Evolutionary conservation across 805 yeast genomes (phyloP).

Genomic region (Starmerella asiatica): DNA sequence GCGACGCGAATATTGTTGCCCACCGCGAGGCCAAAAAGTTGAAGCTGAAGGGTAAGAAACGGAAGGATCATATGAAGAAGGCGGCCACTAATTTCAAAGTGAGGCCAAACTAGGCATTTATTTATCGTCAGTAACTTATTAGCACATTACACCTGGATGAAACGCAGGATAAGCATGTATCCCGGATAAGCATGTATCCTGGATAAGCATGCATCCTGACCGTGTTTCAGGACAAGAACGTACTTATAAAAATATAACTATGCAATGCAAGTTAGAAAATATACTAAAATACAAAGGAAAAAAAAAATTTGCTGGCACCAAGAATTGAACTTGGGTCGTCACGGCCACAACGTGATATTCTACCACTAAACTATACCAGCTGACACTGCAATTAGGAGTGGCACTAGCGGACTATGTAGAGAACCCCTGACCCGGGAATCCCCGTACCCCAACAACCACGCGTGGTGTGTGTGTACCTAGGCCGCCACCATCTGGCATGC

Average conservation of each 20-base stretch:
- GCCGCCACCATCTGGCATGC: too few species aligned
- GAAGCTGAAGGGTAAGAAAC: conserved; percentile 62
- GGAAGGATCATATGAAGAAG: conserved; percentile 30
- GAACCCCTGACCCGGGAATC: too few species aligned
- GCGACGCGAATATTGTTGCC: conserved; percentile 80
- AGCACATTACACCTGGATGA: too few species aligned
- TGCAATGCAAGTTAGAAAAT: too few species aligned
- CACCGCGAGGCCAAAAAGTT: conserved; percentile 55
- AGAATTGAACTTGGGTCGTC: conserved; percentile 64
- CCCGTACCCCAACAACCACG: too few species aligned
- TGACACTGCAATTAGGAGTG: neutral
- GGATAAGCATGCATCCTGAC: neutral
- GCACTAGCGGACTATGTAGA: too few species aligned
- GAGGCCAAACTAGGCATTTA: neutral
- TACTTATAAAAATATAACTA: neutral
- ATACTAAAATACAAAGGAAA: too few species aligned
- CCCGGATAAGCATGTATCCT: neutral
- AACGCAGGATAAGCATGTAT: neutral
- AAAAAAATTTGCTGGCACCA: conserved; percentile 45
- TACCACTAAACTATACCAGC: conserved; percentile 51
- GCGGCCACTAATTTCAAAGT: conserved; percentile 5
- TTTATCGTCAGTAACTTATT: neutral
- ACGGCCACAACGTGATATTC: conserved; percentile 65
- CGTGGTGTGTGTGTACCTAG: too few species aligned
- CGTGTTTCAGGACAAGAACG: too few species aligned